Evolutionary conservation across 2,329 filamentous ascomycete species (phyloP).

Genomic region (Cordyceps farinosa): DNA sequence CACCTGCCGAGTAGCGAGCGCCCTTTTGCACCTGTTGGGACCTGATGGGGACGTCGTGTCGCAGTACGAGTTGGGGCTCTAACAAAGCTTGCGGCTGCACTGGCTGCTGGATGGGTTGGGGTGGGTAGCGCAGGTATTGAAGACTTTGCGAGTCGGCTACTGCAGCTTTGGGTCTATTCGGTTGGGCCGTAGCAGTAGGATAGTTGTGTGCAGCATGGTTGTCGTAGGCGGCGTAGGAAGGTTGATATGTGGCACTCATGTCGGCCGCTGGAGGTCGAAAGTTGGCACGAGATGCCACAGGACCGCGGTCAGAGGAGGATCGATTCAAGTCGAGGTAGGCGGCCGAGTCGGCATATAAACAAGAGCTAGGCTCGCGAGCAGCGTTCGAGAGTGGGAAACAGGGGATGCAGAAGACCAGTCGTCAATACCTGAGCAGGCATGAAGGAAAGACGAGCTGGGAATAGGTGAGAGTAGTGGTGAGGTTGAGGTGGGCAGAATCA

Average conservation of each 20-base stretch:
- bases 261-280: constrained; percentile 35
- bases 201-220: constrained; percentile 43
- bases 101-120: constrained; percentile 24
- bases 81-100: constrained; percentile 15
- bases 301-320: neutral
- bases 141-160: constrained; percentile 33
- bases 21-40: constrained; percentile 6
- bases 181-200: constrained; percentile 33
- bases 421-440: constrained; percentile 14
- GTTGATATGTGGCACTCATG: constrained; percentile 52
- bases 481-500: neutral
- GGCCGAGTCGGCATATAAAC: constrained; percentile 1
- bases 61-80: constrained; percentile 20
- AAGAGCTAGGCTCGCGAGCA: neutral
- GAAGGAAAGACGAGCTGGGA: neutral
- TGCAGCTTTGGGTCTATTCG: constrained; percentile 29
- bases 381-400: constrained; percentile 1
- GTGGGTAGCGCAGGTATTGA: constrained; percentile 31
- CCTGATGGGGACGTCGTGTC: constrained; percentile 16
- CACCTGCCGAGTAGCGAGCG: constrained; percentile 31
- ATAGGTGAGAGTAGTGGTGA: neutral
- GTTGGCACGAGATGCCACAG: constrained; percentile 1
- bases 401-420: neutral
- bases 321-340: neutral
- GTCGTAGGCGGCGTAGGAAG: constrained; percentile 45